phyloP scores from a whole-genome alignment of 1,284 basidiomycete species.

The Ceratobasidium sp. region DNA sequence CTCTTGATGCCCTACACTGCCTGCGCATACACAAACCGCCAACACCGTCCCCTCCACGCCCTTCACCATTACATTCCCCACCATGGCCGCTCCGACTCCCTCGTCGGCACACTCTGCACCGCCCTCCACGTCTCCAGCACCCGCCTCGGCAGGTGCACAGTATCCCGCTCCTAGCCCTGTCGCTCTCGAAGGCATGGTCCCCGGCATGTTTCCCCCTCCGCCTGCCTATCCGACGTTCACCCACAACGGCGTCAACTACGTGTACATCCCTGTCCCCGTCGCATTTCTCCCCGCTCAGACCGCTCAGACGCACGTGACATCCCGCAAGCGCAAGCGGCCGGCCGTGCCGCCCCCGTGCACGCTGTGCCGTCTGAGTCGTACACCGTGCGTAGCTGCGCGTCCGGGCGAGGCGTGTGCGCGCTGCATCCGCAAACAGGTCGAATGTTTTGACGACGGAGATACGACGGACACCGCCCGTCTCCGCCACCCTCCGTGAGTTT shows the following conservation, averaged over 20 bases:
- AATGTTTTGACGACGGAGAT: slow-evolving; percentile 33
- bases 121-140: slow-evolving; percentile 24
- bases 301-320: slow-evolving; percentile 6
- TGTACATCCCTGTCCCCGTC: slow-evolving; percentile 28
- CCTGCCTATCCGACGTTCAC: slow-evolving; percentile 29
- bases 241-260: slow-evolving; percentile 25
- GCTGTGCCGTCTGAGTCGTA: slow-evolving; percentile 39
- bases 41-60: too few species aligned
- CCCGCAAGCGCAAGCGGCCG: slow-evolving; percentile 43
- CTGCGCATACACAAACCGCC: background rate
- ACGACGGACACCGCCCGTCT: slow-evolving; percentile 10
- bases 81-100: slow-evolving; percentile 38
- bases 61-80: background rate
- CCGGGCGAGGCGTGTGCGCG: slow-evolving; percentile 38
- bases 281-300: slow-evolving; percentile 28
- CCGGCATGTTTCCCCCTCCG: slow-evolving; percentile 11
- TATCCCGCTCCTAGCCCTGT: slow-evolving; percentile 17
- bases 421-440: slow-evolving; percentile 39
- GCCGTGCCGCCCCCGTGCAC: slow-evolving; percentile 26
- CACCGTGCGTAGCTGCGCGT: slow-evolving; percentile 26
- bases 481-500: slow-evolving; percentile 39
- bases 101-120: slow-evolving; percentile 22
- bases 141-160: slow-evolving; percentile 19
- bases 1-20: slow-evolving; percentile 12
- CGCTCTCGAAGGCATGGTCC: background rate